A percentile compares a stretch with the other conserved stretches of the same genome.
Evolutionary conservation across 495 filamentous ascomycete genomes (phyloP).

Genomic region (Viridothelium virens): DNA sequence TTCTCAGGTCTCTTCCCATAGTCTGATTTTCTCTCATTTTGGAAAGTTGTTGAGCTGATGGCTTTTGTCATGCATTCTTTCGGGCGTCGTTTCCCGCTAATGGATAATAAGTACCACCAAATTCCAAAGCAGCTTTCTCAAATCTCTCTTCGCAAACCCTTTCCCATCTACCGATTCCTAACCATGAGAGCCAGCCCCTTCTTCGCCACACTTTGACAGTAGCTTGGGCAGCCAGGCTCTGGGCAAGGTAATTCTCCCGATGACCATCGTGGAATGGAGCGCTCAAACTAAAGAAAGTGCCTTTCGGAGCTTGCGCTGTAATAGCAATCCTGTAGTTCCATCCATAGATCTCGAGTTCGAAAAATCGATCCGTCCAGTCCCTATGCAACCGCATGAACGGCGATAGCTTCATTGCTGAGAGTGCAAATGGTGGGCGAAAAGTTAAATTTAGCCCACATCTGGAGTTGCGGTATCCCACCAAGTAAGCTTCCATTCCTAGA

Average conservation of each 20-base stretch:
- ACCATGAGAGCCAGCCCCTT: constrained; percentile 24
- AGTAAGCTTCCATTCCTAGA: constrained; percentile 39
- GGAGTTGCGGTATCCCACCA: constrained; percentile 36
- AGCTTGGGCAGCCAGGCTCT: constrained; percentile 39
- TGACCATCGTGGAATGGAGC: constrained; percentile 39
- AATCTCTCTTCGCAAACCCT: constrained; percentile 29
- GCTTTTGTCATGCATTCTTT: not conserved
- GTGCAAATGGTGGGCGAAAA: constrained; percentile 33
- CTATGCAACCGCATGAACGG: constrained; percentile 33
- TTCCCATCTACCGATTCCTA: constrained; percentile 32
- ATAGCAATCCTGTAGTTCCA: constrained; percentile 33
- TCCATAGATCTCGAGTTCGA: constrained; percentile 26
- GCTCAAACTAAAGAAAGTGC: constrained; percentile 36
- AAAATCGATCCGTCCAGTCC: constrained; percentile 31
- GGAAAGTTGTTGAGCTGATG: not conserved
- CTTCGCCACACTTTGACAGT: constrained; percentile 34
- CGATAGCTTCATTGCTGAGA: constrained; percentile 23
- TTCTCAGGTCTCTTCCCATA: not conserved
- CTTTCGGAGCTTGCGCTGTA: constrained; percentile 31
- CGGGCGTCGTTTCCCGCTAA: constrained; percentile 18
- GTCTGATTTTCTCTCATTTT: not conserved
- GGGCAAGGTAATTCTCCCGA: constrained; percentile 34
- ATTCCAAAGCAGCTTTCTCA: constrained; percentile 38
- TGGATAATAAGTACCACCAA: constrained; percentile 40
- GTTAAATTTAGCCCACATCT: constrained; percentile 27